A percentile compares a stretch with the other conserved stretches of the same genome.
phyloP scores from a whole-genome alignment of 495 filamentous ascomycete genomes.

The Cercophora sp. region DNA sequence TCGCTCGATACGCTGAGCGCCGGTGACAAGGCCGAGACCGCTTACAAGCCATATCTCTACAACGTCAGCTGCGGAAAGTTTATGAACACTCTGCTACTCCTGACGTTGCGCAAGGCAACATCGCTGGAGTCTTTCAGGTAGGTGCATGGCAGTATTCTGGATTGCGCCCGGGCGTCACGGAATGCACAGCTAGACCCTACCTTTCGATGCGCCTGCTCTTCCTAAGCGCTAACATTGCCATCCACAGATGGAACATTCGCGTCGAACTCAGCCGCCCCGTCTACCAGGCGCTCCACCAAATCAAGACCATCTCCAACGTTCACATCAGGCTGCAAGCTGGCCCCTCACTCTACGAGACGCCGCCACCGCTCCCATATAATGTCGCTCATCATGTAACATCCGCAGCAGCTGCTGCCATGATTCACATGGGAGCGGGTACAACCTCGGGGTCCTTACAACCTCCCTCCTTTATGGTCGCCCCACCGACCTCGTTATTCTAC shows the following conservation, averaged over 20 bases:
- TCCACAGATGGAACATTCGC: constrained; percentile 55
- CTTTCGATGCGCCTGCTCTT: not conserved
- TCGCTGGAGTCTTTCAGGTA: constrained; percentile 55
- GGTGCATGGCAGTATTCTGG: constrained; percentile 11
- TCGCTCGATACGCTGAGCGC: constrained; percentile 46
- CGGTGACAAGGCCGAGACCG: constrained; percentile 40
- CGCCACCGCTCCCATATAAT: constrained; percentile 37
- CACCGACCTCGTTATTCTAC: constrained; percentile 21
- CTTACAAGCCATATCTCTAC: constrained; percentile 45
- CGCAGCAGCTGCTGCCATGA: constrained; percentile 8
- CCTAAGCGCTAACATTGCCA: constrained; percentile 4
- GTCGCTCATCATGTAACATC: constrained; percentile 1
- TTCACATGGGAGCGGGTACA: too few relatives aligned
- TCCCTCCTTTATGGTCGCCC: constrained; percentile 14
- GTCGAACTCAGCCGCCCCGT: constrained; percentile 57
- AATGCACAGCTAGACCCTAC: not conserved
- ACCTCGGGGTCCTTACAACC: constrained; percentile 13
- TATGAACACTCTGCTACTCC: constrained; percentile 56
- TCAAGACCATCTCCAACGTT: constrained; percentile 49
- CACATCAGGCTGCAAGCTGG: constrained; percentile 56
- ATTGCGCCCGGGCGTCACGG: too few relatives aligned
- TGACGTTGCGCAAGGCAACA: constrained; percentile 49
- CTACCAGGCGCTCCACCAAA: constrained; percentile 52
- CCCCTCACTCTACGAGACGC: constrained; percentile 42
- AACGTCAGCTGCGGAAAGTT: constrained; percentile 54